These are phyloP conservation scores for Scheffersomyces parashehatae DNA, from an alignment of 1,139 yeast genomes.

Conservation along the genomic window DNA sequence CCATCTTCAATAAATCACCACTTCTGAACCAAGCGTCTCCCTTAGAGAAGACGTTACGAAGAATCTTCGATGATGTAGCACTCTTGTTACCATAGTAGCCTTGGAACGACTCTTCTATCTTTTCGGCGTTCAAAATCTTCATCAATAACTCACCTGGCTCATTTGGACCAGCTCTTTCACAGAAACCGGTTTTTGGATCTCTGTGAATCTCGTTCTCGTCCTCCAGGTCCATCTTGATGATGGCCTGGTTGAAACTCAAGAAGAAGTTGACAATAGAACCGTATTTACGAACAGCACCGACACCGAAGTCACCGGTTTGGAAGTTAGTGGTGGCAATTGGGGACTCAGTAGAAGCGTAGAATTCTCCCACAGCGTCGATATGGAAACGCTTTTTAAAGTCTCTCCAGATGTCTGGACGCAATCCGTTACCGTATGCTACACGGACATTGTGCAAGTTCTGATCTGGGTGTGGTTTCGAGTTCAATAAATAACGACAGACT, in stretches of 20 bases:
- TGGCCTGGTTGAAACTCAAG: slow-evolving; percentile 55
- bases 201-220: slow-evolving; percentile 74
- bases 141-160: slow-evolving; percentile 90
- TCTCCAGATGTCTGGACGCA: slow-evolving; percentile 89
- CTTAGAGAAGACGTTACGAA: slow-evolving; percentile 69
- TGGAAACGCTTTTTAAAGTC: slow-evolving; percentile 76
- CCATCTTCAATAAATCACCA: slow-evolving; percentile 79
- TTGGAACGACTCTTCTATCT: slow-evolving; percentile 74
- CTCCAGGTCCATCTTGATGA: slow-evolving; percentile 79
- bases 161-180: slow-evolving; percentile 34
- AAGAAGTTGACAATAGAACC: slow-evolving; percentile 64
- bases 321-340: slow-evolving; percentile 87
- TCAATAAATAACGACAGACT: slow-evolving; percentile 82
- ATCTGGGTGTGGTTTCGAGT: slow-evolving; percentile 64
- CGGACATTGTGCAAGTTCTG: slow-evolving; percentile 65
- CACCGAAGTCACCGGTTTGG: slow-evolving; percentile 77
- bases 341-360: slow-evolving; percentile 92
- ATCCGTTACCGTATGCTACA: slow-evolving; percentile 90
- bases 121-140: slow-evolving; percentile 65
- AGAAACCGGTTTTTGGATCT: slow-evolving; percentile 68
- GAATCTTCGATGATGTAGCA: slow-evolving; percentile 77
- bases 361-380: slow-evolving; percentile 79
- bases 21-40: slow-evolving; percentile 94
- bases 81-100: slow-evolving; percentile 83
- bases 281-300: slow-evolving; percentile 87